These are phyloP conservation scores for Ceratocystis alfenasii DNA, from an alignment of 2,329 filamentous ascomycete genomes.

Conservation along the genomic window DNA sequence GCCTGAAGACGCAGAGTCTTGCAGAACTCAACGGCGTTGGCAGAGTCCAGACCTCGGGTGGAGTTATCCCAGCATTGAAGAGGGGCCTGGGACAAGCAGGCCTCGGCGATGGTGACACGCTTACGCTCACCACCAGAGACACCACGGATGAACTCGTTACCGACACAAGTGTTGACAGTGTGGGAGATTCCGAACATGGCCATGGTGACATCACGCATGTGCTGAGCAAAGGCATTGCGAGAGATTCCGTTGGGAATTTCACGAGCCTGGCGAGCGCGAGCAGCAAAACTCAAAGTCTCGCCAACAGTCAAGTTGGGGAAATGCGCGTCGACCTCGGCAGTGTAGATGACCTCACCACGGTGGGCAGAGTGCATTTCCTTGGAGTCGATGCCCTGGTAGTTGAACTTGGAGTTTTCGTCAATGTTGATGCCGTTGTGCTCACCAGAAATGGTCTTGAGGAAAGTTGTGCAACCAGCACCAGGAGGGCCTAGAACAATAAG, in stretches of 20 bases:
- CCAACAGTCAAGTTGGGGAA: conserved; percentile 67
- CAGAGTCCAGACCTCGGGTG: conserved; percentile 60
- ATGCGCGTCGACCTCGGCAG: conserved; percentile 71
- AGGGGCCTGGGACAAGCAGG: conserved; percentile 45
- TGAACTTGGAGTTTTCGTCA: conserved; percentile 58
- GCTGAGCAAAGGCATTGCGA: conserved; percentile 43
- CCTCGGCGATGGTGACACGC: conserved; percentile 53
- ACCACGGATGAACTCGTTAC: conserved; percentile 63
- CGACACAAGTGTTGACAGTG: conserved; percentile 59
- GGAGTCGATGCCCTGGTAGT: conserved; percentile 64
- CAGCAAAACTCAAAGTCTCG: conserved; percentile 68
- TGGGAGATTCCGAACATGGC: conserved; percentile 64
- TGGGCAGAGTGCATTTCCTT: conserved; percentile 67
- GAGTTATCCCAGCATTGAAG: conserved; percentile 62
- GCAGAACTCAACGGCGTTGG: conserved; percentile 64
- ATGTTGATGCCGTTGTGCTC: conserved; percentile 71
- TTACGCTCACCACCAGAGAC: conserved; percentile 64
- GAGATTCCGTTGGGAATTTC: conserved; percentile 47
- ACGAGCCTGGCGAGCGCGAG: conserved; percentile 54
- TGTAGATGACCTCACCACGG: conserved; percentile 78
- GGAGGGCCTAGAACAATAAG: conserved; percentile 62
- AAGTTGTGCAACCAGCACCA: conserved; percentile 66
- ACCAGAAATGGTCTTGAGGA: conserved; percentile 72
- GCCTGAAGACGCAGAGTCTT: conserved; percentile 56
- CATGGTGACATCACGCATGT: conserved; percentile 61